Percentiles rank a stretch among this genome's conserved stretches.
Conservation (phyloP, 352 stramenopile species). For the Globisporangium viniferum region DNA sequence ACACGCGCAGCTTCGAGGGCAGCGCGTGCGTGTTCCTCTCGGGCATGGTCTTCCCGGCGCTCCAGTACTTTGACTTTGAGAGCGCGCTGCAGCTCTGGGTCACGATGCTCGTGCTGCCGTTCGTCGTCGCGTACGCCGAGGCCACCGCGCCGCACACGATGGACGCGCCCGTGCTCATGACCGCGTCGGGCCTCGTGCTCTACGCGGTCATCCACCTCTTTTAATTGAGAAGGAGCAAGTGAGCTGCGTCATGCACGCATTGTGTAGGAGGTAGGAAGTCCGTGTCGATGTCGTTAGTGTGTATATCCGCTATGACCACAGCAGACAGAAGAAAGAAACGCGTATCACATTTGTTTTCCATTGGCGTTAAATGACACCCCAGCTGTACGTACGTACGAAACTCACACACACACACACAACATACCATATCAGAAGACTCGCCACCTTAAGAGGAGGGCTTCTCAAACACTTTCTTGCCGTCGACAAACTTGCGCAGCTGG, state of each 20-base stretch:
- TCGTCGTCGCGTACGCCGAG: slow-evolving; percentile 80
- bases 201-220: slow-evolving; percentile 79
- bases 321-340: background rate
- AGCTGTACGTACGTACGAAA: too few species aligned
- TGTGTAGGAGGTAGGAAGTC: too few species aligned
- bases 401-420: background rate
- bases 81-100: slow-evolving; percentile 63
- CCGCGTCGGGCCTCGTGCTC: slow-evolving; percentile 68
- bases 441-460: background rate
- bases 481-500: slow-evolving; percentile 42
- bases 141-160: slow-evolving; percentile 85
- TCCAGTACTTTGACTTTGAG: slow-evolving; percentile 80
- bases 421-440: background rate
- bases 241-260: too few species aligned
- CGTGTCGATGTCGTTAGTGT: too few species aligned
- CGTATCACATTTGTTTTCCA: background rate
- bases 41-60: slow-evolving; percentile 82
- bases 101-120: slow-evolving; percentile 80
- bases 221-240: slow-evolving; percentile 24
- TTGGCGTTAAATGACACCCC: background rate
- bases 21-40: slow-evolving; percentile 59
- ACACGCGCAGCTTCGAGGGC: slow-evolving; percentile 56
- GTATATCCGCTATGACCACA: too few species aligned
- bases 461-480: slow-evolving; percentile 36
- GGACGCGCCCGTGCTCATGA: slow-evolving; percentile 86